Base-by-base conservation (phyloP, 2,329 filamentous ascomycete species). In the Thermothelomyces thermophilus region DNA sequence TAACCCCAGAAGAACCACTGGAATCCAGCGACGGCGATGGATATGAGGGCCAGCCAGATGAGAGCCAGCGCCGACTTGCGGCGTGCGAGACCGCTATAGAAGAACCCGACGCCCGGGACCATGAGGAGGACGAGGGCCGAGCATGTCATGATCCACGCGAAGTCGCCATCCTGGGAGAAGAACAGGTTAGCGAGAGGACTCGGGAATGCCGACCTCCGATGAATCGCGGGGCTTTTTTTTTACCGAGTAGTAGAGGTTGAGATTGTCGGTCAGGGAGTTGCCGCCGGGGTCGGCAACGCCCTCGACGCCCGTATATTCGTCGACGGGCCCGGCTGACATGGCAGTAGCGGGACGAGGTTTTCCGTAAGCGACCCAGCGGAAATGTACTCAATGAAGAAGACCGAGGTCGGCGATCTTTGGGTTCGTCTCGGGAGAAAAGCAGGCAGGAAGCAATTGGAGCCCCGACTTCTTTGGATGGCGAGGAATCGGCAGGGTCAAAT, bases 1-100 rank as follows among this genome's bases (percentile, higher is more conserved):
- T 91, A 95, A 41, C 89, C 89, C 89, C 89, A 95, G 74, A 95
- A 91, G 74, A 94, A 95, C 89, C 90, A 95, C 65, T 95, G 88
- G 70, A 95, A 94, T 43, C 82, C 84, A 53, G 90, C 81, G 57
- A 94, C 81, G 10, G 81, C 86, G 3, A 85, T 80, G 14, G 87
- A 84, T 72, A 95, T 84, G 72, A 95, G 79, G 13, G 87, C 87
- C 3, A 95, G 77, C 77, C 87, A 90, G 67, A 95, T 85, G 54
- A 95, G 76, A 16, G 88, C 87, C 48, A 95, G 75, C 3, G 90
- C 90, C 0, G 88, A 94, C 73, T 95, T 95, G 67, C 90, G 82
- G 50, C 89, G 83, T 14, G 90, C 88, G 14, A 95, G 83, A 56
- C 89, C 90, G 37, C 87, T 91, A 74, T 95, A 95, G 77, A 95